Evolutionary conservation across 192 early-diverging fungal genomes (phyloP).

Genomic region (Linnemannia hyalina): DNA sequence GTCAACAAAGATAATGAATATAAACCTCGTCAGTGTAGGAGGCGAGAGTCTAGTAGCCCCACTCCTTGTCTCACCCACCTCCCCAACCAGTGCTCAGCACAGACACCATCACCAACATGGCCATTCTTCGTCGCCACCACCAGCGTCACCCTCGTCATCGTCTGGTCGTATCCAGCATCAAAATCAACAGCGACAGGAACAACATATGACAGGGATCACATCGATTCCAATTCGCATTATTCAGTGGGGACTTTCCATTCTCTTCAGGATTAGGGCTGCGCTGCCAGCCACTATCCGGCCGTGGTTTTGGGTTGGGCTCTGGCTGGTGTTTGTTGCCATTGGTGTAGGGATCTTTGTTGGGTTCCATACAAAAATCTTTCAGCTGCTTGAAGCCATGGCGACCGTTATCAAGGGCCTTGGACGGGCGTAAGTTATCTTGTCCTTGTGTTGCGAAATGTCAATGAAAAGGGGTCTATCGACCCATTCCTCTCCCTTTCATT

Average conservation of each 20-base stretch:
- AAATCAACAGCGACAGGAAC: not conserved
- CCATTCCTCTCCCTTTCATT: not conserved
- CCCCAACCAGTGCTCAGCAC: not conserved
- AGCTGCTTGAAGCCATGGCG: constrained; percentile 35
- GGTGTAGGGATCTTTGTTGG: constrained; percentile 40
- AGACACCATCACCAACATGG: constrained; percentile 1
- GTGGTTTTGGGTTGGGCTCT: constrained; percentile 54
- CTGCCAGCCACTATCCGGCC: constrained; percentile 33
- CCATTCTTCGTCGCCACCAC: not conserved
- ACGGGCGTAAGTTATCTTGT: constrained; percentile 42
- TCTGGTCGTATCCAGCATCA: not conserved
- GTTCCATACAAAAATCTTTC: constrained; percentile 46
- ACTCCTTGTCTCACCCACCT: constrained; percentile 9
- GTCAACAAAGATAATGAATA: not conserved
- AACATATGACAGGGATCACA: constrained; percentile 10
- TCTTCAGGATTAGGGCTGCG: constrained; percentile 25
- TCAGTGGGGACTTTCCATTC: constrained; percentile 22
- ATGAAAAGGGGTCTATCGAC: not conserved
- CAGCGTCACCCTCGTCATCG: not conserved
- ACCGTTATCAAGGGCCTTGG: constrained; percentile 45
- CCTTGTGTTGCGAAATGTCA: not conserved
- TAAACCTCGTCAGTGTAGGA: constrained; percentile 4
- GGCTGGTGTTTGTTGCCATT: constrained; percentile 19
- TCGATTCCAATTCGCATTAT: constrained; percentile 32
- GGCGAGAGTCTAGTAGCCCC: constrained; percentile 9